These are phyloP conservation scores for Brassica carinata DNA, from an alignment of 345 rosid species.

Conservation along the genomic window DNA sequence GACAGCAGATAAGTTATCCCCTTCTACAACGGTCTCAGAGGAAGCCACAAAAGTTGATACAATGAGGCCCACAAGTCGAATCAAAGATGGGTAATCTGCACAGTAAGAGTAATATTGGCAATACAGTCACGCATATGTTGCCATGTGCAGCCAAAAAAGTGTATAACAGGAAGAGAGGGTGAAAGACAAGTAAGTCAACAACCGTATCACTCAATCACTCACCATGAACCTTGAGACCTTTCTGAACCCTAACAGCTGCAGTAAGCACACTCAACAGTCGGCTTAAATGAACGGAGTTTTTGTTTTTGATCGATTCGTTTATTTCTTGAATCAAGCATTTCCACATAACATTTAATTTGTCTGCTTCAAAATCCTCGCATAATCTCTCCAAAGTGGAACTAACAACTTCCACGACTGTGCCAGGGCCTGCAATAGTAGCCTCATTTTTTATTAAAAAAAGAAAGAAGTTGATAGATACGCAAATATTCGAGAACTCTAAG, in stretches of 20 bases:
- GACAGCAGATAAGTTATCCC: constrained; percentile 46
- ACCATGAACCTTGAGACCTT: constrained; percentile 57
- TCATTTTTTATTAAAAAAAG: not conserved
- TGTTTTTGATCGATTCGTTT: constrained; percentile 39
- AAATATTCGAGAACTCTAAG: constrained; percentile 12
- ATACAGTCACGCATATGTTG: constrained; percentile 14
- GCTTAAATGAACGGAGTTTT: constrained; percentile 46
- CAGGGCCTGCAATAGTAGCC: constrained; percentile 51
- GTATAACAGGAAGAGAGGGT: constrained; percentile 7
- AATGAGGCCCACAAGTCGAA: constrained; percentile 49
- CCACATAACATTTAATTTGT: constrained; percentile 58
- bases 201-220: constrained; percentile 45
- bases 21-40: constrained; percentile 39
- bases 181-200: constrained; percentile 19
- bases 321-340: constrained; percentile 57
- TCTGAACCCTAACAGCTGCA: constrained; percentile 51
- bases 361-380: constrained; percentile 57
- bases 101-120: constrained; percentile 16
- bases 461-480: not conserved
- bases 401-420: constrained; percentile 64
- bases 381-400: constrained; percentile 54
- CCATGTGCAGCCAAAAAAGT: constrained; percentile 9
- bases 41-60: constrained; percentile 49
- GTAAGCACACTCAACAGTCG: constrained; percentile 57
- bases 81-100: constrained; percentile 63